These are phyloP conservation scores for Candida xyloterini DNA, from an alignment of 805 yeast genomes.

Conservation along the genomic window DNA sequence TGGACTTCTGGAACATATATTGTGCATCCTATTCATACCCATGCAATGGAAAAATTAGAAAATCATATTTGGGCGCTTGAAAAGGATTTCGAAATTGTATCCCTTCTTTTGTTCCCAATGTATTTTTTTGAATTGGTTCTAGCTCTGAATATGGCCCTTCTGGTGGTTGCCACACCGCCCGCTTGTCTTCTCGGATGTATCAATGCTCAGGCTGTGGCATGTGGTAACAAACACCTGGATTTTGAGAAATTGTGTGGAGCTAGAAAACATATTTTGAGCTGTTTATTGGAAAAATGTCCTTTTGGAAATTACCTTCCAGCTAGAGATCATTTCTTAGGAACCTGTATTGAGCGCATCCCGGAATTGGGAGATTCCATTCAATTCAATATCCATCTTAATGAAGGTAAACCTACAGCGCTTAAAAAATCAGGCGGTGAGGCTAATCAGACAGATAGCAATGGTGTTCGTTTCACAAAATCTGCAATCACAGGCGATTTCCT, in stretches of 20 bases:
- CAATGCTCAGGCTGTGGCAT: slow-evolving; percentile 13
- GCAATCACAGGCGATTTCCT: slow-evolving; percentile 12
- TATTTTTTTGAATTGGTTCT: slow-evolving; percentile 1
- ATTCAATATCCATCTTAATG: slow-evolving; percentile 19
- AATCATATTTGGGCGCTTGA: slow-evolving; percentile 4
- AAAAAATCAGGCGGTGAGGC: not conserved
- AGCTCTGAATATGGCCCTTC: not conserved
- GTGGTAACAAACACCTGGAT: slow-evolving; percentile 28
- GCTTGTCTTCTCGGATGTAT: slow-evolving; percentile 27
- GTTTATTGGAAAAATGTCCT: slow-evolving; percentile 42
- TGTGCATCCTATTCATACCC: not conserved
- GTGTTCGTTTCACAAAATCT: not conserved
- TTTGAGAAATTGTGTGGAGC: slow-evolving; percentile 36
- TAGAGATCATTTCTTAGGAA: slow-evolving; percentile 48
- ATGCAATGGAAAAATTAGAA: not conserved
- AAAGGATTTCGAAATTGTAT: not conserved
- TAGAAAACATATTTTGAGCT: slow-evolving; percentile 30
- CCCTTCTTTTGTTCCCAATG: slow-evolving; percentile 8
- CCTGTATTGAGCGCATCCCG: slow-evolving; percentile 41
- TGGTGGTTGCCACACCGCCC: slow-evolving; percentile 24
- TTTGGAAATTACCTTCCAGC: slow-evolving; percentile 42
- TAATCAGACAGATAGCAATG: no score
- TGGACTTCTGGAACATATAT: not conserved
- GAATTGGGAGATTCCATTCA: slow-evolving; percentile 21
- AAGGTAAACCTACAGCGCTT: slow-evolving; percentile 2